Percentiles rank a stretch among this genome's conserved stretches.
phyloP scores from a whole-genome alignment of 805 yeast genomes.

The Ogataea corticis region DNA sequence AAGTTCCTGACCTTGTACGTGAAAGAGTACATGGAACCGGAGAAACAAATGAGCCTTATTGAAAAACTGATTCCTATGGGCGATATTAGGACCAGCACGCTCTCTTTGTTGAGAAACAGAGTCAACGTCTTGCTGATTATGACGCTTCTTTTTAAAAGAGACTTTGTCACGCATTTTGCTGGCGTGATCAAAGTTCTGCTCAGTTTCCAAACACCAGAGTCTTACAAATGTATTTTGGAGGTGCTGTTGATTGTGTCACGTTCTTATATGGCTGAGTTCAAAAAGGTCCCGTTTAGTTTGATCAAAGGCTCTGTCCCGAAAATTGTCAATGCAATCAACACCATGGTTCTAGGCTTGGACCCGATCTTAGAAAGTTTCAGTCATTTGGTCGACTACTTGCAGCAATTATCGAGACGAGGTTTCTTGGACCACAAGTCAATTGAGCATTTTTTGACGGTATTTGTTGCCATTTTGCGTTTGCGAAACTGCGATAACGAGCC shows the following conservation, averaged over 20 bases:
- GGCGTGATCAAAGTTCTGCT: conserved; percentile 22
- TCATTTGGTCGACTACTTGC: conserved; percentile 13
- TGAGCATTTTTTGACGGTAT: conserved; percentile 14
- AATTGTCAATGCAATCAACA: conserved; percentile 21
- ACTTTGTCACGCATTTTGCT: conserved; percentile 26
- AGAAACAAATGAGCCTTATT: conserved; percentile 22
- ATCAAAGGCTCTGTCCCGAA: conserved; percentile 16
- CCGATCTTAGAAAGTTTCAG: conserved; percentile 12
- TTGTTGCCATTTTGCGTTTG: conserved; percentile 15
- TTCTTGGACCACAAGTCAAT: conserved; percentile 12
- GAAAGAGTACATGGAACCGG: conserved; percentile 17
- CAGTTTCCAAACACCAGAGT: conserved; percentile 10
- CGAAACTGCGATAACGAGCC: conserved; percentile 13
- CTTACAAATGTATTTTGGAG: conserved; percentile 16
- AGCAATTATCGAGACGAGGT: background rate
- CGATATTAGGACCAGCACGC: conserved; percentile 27
- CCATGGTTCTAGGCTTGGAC: conserved; percentile 3
- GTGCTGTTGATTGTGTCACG: conserved; percentile 14
- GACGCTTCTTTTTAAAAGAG: conserved; percentile 30
- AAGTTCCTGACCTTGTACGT: conserved; percentile 29
- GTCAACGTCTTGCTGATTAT: conserved; percentile 32
- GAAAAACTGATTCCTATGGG: conserved; percentile 38
- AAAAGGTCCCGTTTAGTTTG: conserved; percentile 21
- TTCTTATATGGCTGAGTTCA: conserved; percentile 14
- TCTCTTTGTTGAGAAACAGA: conserved; percentile 29